Conservation (phyloP, 176 grass and related monocot species). For the Saccharum spontaneum region DNA sequence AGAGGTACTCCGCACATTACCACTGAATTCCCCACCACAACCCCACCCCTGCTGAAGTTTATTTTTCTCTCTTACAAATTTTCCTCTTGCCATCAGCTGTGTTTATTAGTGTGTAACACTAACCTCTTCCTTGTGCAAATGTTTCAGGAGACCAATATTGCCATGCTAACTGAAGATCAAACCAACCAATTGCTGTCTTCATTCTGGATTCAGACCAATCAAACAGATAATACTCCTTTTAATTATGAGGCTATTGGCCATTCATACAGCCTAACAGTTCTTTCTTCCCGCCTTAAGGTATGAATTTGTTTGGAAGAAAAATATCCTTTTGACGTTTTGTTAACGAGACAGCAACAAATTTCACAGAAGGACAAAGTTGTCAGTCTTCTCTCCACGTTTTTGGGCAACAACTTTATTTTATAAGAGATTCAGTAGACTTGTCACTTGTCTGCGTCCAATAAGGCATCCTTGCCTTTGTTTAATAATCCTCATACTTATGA, state of each 20-base stretch:
- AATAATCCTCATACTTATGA: constrained; percentile 17
- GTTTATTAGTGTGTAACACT: background rate
- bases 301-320: background rate
- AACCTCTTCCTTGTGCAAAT: background rate
- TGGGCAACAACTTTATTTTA: constrained; percentile 9
- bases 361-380: background rate
- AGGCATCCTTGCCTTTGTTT: constrained; percentile 13
- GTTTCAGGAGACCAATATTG: constrained; percentile 66
- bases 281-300: constrained; percentile 82
- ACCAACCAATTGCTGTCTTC: constrained; percentile 73
- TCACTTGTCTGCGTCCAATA: background rate
- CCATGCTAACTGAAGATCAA: constrained; percentile 90
- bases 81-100: background rate
- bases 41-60: background rate
- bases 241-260: constrained; percentile 94
- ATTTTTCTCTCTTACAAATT: constrained; percentile 4
- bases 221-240: constrained; percentile 82
- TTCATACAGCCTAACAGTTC: constrained; percentile 76
- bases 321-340: background rate
- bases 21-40: background rate
- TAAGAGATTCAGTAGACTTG: background rate
- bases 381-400: constrained; percentile 1
- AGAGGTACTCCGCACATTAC: constrained; percentile 32
- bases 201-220: constrained; percentile 88
- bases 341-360: background rate